A percentile compares a stretch with the other conserved stretches of the same genome.
Conservation (phyloP, 495 filamentous ascomycete species). For the Trichoderma asperelloides region DNA sequence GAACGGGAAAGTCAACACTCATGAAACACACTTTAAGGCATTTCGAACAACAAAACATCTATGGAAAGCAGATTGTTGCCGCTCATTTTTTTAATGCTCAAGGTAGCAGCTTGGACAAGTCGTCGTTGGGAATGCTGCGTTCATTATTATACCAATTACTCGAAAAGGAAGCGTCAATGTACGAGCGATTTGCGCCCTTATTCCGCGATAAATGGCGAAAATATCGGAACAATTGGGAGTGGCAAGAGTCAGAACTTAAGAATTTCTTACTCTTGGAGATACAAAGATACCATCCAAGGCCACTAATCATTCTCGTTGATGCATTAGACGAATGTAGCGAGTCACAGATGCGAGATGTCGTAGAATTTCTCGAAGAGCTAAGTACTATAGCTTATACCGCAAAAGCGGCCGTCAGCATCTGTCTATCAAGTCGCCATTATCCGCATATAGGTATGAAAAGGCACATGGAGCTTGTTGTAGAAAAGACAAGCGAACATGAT, state of each 20-base stretch:
- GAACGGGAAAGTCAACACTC: constrained; percentile 19
- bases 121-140: constrained; percentile 42
- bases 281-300: not conserved
- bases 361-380: constrained; percentile 20
- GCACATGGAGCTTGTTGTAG: constrained; percentile 9
- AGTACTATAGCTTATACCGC: constrained; percentile 10
- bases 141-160: constrained; percentile 27
- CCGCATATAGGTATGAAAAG: constrained; percentile 20
- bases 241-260: not conserved
- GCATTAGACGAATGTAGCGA: constrained; percentile 23
- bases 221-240: not conserved
- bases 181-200: not conserved
- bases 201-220: constrained; percentile 6
- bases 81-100: constrained; percentile 44
- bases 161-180: not conserved
- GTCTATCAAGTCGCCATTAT: constrained; percentile 30
- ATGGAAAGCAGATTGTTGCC: constrained; percentile 15
- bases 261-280: not conserved
- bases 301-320: not conserved
- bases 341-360: constrained; percentile 18
- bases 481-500: constrained; percentile 3
- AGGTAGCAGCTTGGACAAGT: constrained; percentile 33
- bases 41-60: not conserved
- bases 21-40: constrained; percentile 16
- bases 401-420: constrained; percentile 12